phyloP scores from a whole-genome alignment of 331 rosid genomes.

The Malus hybrid region DNA sequence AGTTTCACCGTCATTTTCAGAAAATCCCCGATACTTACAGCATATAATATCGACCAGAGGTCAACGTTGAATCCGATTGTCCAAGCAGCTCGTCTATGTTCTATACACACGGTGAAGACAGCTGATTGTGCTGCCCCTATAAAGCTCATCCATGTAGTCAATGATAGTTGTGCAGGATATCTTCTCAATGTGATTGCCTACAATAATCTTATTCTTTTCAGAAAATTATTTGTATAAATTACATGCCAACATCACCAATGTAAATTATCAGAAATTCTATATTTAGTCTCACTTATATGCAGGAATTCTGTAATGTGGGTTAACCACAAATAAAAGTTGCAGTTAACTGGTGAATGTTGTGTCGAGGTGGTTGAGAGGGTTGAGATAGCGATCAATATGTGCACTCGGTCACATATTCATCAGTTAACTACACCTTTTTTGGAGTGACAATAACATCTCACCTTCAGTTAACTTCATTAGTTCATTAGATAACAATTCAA shows the following conservation, averaged over 20 bases:
- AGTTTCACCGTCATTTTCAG: neutral
- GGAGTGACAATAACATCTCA: neutral
- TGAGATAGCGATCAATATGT: neutral
- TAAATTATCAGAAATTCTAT: neutral
- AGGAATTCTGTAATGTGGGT: neutral
- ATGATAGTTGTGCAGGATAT: conserved; percentile 70
- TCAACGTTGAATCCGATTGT: conserved; percentile 49
- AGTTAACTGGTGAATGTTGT: neutral
- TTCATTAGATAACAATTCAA: neutral
- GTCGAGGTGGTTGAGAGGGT: neutral
- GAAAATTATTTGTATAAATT: neutral
- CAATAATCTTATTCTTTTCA: neutral
- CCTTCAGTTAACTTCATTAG: neutral
- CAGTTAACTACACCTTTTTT: too few relatives aligned
- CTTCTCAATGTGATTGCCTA: conserved; percentile 69
- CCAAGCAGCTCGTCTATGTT: conserved; percentile 56
- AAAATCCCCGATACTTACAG: conserved; percentile 36
- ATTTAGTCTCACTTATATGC: neutral
- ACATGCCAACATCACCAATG: neutral
- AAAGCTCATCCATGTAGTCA: conserved; percentile 69
- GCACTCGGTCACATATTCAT: neutral
- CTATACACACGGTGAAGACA: conserved; percentile 35
- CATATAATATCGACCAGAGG: conserved; percentile 55
- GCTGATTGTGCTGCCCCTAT: conserved; percentile 61
- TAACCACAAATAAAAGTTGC: neutral